Conservation (phyloP, 2,329 filamentous ascomycete species). For the Pseudogymnoascus sp. region DNA sequence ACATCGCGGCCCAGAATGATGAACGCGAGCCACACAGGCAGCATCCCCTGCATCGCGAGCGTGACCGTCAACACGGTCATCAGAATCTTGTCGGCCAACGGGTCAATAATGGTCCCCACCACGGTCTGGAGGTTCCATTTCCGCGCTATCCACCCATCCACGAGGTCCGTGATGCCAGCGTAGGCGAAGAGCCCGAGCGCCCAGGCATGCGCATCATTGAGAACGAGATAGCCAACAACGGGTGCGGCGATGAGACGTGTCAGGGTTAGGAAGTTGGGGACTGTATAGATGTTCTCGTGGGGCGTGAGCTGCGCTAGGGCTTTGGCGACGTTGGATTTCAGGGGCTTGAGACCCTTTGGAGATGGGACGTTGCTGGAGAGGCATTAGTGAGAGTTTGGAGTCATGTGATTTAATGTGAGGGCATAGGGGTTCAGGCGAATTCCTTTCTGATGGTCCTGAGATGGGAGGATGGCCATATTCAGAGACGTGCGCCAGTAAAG, state of each 20-base stretch:
- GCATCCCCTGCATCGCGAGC: conserved; percentile 69
- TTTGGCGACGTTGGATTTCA: conserved; percentile 17
- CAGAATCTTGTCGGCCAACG: conserved; percentile 91
- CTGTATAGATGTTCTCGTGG: conserved; percentile 90
- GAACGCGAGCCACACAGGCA: conserved; percentile 82
- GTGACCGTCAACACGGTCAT: conserved; percentile 91
- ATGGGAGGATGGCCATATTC: too few relatives aligned
- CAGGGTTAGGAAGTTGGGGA: conserved; percentile 90
- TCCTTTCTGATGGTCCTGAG: background rate
- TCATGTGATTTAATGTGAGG: background rate
- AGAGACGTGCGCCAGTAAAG: background rate
- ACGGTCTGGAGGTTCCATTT: conserved; percentile 85
- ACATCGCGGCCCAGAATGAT: conserved; percentile 86
- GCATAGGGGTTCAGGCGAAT: background rate
- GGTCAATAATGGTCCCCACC: conserved; percentile 88
- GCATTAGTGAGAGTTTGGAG: background rate
- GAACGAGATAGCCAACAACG: conserved; percentile 76
- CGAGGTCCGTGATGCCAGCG: conserved; percentile 80
- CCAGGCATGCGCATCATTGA: conserved; percentile 70
- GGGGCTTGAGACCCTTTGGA: background rate
- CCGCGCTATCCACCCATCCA: conserved; percentile 91
- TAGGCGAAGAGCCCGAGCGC: conserved; percentile 85
- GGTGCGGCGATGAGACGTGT: conserved; percentile 78
- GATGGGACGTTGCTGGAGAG: background rate
- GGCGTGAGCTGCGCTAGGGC: conserved; percentile 27